phyloP scores from a whole-genome alignment of 805 yeast genomes.

The Saccharomycopsis fermentans region DNA sequence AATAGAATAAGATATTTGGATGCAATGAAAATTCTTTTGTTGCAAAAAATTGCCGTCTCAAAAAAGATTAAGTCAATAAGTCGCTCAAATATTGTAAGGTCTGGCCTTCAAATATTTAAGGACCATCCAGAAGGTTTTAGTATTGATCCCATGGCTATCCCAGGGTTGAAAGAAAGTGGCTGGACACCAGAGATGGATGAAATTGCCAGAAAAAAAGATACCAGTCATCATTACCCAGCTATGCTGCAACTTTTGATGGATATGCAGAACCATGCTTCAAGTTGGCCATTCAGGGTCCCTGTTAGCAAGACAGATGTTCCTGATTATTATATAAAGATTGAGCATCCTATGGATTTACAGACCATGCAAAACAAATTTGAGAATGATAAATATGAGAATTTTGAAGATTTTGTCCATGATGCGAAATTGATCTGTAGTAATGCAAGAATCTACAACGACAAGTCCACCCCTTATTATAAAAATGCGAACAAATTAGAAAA shows the following conservation, averaged over 20 bases:
- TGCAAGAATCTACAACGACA: constrained; percentile 88
- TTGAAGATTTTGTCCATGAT: constrained; percentile 89
- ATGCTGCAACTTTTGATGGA: constrained; percentile 86
- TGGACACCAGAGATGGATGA: constrained; percentile 99
- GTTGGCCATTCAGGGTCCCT: constrained; percentile 96
- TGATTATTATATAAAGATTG: constrained; percentile 91
- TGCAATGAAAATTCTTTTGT: constrained; percentile 69
- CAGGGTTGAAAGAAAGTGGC: constrained; percentile 88
- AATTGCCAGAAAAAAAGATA: constrained; percentile 85
- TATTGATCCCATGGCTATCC: constrained; percentile 75
- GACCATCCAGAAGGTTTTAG: constrained; percentile 24
- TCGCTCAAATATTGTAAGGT: constrained; percentile 66
- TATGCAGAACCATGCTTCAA: constrained; percentile 86
- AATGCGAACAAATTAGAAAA: constrained; percentile 92
- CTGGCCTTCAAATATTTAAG: constrained; percentile 69
- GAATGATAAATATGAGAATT: constrained; percentile 79
- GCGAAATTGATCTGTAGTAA: constrained; percentile 78
- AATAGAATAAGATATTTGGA: constrained; percentile 85
- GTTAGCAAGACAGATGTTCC: constrained; percentile 91
- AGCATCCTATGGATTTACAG: constrained; percentile 95
- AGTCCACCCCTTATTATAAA: constrained; percentile 88
- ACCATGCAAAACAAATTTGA: constrained; percentile 93
- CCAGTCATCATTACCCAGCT: constrained; percentile 89
- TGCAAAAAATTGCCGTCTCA: constrained; percentile 88
- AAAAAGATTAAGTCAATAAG: constrained; percentile 73